Base-by-base conservation (phyloP, 176 grass and related monocot species). In the Areca catechu region DNA sequence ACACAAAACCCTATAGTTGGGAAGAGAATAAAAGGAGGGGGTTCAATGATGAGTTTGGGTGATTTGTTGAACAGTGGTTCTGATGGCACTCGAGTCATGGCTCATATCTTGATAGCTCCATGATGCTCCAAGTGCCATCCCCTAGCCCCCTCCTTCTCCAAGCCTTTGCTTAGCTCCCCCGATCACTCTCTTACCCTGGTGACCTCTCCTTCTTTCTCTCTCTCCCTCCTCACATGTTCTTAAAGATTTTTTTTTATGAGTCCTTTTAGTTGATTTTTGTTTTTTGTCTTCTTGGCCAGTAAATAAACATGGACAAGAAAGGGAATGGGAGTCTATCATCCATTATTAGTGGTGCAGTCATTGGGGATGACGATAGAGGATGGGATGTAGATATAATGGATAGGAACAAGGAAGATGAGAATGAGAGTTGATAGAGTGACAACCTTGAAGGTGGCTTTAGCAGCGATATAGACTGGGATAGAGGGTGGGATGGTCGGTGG, bases 111-210 rank as follows among this genome's bases (percentile, higher is more conserved):
- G 16, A 22, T 22, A 29, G 49, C 49, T 25, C 48, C 49, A 14
- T 16, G 16, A 24, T 65, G 49, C 22, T 22, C 16, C 50, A 16
- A 24, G 50, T 3, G 63, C 50, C 50, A 12, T 66, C 24, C 15
- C 50, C 4, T 48, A 65, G 22, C 62, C 16, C 16, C 48, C 16
- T 51, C 49, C 5, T 10, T 52, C 14, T 49, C 28, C 19, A 54
- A 66, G 43, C 21, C 63, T 20, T 21, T 74, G 78, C 73, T 74
- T 63, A 62, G 69, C 16, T 86, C 85, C 28, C 76, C 85, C 55
- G 79, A 73, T 0, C 77, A 84, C 71, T 86, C 80, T 58, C 80
- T 82, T 21, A 64, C 64, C 19, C 61, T 77, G 80, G 92, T 95
- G 78, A 50, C 25, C 25, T 4, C 25, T 4, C n/a, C 5, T 4